Evolutionary conservation across 345 rosid species (phyloP).

Genomic region (Laguncularia racemosa): DNA sequence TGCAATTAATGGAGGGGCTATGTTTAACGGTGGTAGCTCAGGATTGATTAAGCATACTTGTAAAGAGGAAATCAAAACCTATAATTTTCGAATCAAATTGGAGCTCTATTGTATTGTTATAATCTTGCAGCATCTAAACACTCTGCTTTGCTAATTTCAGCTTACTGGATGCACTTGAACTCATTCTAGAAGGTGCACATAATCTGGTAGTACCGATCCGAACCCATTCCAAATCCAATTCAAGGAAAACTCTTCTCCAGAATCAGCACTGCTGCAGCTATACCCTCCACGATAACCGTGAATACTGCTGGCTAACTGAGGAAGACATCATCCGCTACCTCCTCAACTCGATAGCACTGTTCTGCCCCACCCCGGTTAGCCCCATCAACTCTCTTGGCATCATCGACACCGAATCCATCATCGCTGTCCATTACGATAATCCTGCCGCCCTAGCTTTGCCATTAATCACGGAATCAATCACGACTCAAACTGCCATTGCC

Average conservation of each 20-base stretch:
- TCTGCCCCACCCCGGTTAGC: slow-evolving; percentile 27
- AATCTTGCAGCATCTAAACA: not conserved
- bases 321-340: slow-evolving; percentile 58
- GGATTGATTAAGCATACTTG: too few relatives aligned
- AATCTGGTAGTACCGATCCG: slow-evolving; percentile 43
- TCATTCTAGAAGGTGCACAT: slow-evolving; percentile 47
- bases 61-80: too few relatives aligned
- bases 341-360: slow-evolving; percentile 40
- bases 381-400: slow-evolving; percentile 42
- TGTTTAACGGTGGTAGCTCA: too few relatives aligned
- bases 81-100: too few relatives aligned
- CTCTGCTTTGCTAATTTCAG: slow-evolving; percentile 19
- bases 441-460: slow-evolving; percentile 34
- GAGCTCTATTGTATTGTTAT: too few relatives aligned
- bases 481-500: slow-evolving; percentile 42
- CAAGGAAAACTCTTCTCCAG: slow-evolving; percentile 25
- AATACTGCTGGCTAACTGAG: slow-evolving; percentile 61
- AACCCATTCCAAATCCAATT: not conserved
- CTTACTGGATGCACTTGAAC: slow-evolving; percentile 47
- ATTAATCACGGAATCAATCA: slow-evolving; percentile 24
- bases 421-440: slow-evolving; percentile 33
- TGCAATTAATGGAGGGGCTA: too few relatives aligned
- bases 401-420: slow-evolving; percentile 23
- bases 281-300: slow-evolving; percentile 31
- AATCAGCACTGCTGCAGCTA: slow-evolving; percentile 12